phyloP scores from a whole-genome alignment of 139 green algal genomes.

The Coccomyxa sp. region DNA sequence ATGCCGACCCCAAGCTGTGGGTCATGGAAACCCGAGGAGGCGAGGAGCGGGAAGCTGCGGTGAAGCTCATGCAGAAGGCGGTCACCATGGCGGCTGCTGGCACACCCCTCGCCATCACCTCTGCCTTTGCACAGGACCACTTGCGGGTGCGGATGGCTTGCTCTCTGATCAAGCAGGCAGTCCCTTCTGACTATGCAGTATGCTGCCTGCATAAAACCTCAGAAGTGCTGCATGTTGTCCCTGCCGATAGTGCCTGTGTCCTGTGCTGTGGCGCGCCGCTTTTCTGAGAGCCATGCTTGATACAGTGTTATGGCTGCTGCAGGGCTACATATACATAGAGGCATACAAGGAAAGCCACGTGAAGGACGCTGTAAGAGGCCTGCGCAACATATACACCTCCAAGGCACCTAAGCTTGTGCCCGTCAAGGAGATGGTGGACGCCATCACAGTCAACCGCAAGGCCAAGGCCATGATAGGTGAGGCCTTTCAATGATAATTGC shows the following conservation, averaged over 20 bases:
- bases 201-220: too few relatives aligned
- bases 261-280: too few relatives aligned
- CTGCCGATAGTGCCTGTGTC: too few relatives aligned
- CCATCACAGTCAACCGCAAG: slow-evolving; percentile 62
- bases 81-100: slow-evolving; percentile 39
- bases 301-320: too few relatives aligned
- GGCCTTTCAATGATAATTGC: not conserved
- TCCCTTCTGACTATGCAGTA: too few relatives aligned
- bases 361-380: slow-evolving; percentile 73
- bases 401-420: slow-evolving; percentile 74
- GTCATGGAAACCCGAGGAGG: slow-evolving; percentile 71
- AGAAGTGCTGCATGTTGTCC: too few relatives aligned
- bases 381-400: slow-evolving; percentile 71
- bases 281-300: too few relatives aligned
- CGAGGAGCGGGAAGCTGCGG: slow-evolving; percentile 71
- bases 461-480: slow-evolving; percentile 15
- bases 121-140: slow-evolving; percentile 85
- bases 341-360: slow-evolving; percentile 89
- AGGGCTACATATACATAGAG: slow-evolving; percentile 95
- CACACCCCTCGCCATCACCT: slow-evolving; percentile 82
- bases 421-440: slow-evolving; percentile 88
- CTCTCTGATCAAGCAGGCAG: too few relatives aligned
- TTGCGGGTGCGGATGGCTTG: slow-evolving; percentile 78
- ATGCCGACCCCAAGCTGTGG: slow-evolving; percentile 93
- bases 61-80: slow-evolving; percentile 92